Conservation (phyloP, 805 yeast genomes). For the Ogataea kodamae region DNA sequence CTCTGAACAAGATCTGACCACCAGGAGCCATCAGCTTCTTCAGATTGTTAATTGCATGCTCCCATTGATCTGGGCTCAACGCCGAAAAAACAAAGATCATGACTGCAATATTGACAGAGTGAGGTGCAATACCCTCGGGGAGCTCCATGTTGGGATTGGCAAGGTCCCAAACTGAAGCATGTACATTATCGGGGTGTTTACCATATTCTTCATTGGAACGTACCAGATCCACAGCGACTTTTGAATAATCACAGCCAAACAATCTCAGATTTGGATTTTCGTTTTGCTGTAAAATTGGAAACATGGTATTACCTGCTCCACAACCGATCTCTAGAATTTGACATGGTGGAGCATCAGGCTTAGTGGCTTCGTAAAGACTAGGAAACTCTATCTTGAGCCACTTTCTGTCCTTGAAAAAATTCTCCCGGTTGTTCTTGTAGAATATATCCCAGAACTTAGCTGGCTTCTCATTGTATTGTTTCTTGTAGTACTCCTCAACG, state of each 20-base stretch:
- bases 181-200: conserved; percentile 49
- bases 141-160: conserved; percentile 67
- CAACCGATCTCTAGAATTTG: conserved; percentile 91
- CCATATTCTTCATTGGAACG: conserved; percentile 58
- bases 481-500: conserved; percentile 83
- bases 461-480: conserved; percentile 76
- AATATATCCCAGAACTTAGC: conserved; percentile 94
- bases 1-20: conserved; percentile 84
- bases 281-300: conserved; percentile 81
- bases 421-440: conserved; percentile 84
- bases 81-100: conserved; percentile 95
- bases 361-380: conserved; percentile 70
- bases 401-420: conserved; percentile 93
- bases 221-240: conserved; percentile 85
- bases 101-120: conserved; percentile 87
- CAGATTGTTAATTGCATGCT: conserved; percentile 68
- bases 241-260: conserved; percentile 86
- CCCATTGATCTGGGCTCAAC: conserved; percentile 88
- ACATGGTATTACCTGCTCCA: conserved; percentile 97
- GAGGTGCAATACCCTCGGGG: conserved; percentile 81
- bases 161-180: conserved; percentile 93
- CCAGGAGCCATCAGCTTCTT: conserved; percentile 82
- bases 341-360: conserved; percentile 62
- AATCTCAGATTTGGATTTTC: conserved; percentile 71
- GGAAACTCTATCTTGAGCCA: conserved; percentile 98